Evolutionary conservation across 441 rosid species (phyloP), one percentile per base, ranked within the genome.

Genomic region (Breynia disticha): DNA sequence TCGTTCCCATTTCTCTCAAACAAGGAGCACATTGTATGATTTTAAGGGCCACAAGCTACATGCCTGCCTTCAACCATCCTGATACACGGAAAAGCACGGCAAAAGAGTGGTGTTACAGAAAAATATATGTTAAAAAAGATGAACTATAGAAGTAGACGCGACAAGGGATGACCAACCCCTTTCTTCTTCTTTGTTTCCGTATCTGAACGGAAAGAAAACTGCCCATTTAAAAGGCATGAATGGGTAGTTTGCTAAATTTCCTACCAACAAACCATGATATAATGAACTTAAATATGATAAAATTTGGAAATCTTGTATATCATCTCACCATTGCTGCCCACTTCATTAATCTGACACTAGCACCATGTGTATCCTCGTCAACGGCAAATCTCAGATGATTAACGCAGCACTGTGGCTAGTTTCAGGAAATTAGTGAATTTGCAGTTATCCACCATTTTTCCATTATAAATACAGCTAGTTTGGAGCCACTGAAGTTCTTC

Each of bases 181-280:
- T n/a, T n/a, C n/a, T n/a, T n/a, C n/a, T n/a, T n/a, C n/a, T n/a
- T n/a, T n/a, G n/a, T n/a, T n/a, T n/a, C n/a, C n/a, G n/a, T n/a
- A n/a, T n/a, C n/a, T n/a, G n/a, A n/a, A n/a, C n/a, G 82, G 89
- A 78, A 68, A 67, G 41, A 41, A 41, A 41, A 11, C 48, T 51
- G 35, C 19, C 49, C 71, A 68, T 46, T 47, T 10, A 42, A 56
- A 47, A 19, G 51, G 59, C 66, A 64, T 56, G 63, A 59, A 19
- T 21, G 4, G n/a, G 55, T 50, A 48, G 12, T 48, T 59, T 64
- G 54, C 42, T 22, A 58, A 57, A 57, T 44, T 42, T 50, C 42
- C 32, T 62, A 19, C 24, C 59, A 18, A 12, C 11, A 19, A 12
- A 28, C 39, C 21, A 39, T 39, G 51, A 17, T 16, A 15, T 18